Base-by-base conservation (phyloP, 2,329 filamentous ascomycete genomes). In the Cercospora janseana region DNA sequence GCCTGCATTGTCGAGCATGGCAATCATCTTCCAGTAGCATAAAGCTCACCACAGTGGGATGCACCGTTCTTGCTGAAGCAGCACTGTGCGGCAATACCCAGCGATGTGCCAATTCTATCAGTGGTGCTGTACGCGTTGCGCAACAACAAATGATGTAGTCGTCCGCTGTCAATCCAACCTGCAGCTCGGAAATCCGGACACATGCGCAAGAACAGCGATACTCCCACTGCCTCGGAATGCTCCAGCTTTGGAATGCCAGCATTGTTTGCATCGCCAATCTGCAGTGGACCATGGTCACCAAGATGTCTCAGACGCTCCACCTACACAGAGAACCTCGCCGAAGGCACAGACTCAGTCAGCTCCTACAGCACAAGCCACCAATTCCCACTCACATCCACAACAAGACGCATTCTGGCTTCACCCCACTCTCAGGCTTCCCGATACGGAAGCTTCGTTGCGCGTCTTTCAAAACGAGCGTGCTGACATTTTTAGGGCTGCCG, bases 71-170 rank as follows among this genome's bases (percentile, higher is more conserved):
- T 12, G n/a, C 9, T 26, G 12, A 7, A 24, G 15, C 6, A 1
- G 12, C 7, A 13, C 24, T 16, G 18, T 40, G n/a, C 35, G 26
- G 23, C 21, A 20, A 26, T 6, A 13, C 20, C 10, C 4, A 6
- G 37, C 21, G 29, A 55, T 56, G 53, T 56, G 53, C 34, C 41
- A 52, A 26, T 56, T 50, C 24, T 50, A 50, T 34, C 34, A 34
- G 34, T 56, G 50, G 49, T 31, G 21, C 10, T 56, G 53, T 38
- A 18, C 26, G 15, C 34, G 26, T 4, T 56, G 53, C 27, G n/a
- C 21, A 23, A 32, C 41, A 6, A 18, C 16, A 16, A 56, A 56
- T 27, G 53, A 53, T 28, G 49, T 53, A 12, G 53, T 50, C 6
- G 46, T 45, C 8, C 50, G 50, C 27, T 56, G 53, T 46, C 43